These are phyloP conservation scores for Podaxis carcinomalis DNA, from an alignment of 768 basidiomycete genomes.

Conservation along the genomic window DNA sequence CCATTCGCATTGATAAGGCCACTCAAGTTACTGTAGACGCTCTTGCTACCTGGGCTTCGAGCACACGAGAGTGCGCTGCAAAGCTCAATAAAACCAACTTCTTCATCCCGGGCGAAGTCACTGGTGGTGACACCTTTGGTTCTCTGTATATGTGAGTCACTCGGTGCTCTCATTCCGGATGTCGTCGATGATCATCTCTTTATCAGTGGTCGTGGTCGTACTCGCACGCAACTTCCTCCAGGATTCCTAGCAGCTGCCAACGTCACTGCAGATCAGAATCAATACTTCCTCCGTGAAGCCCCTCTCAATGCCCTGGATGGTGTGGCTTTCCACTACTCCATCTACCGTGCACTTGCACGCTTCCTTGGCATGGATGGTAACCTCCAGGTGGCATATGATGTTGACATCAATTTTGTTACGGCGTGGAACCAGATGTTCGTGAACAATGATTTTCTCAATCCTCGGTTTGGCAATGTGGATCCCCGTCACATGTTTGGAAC, in stretches of 20 bases:
- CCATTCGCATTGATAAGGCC: constrained; percentile 93
- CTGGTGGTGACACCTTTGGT: constrained; percentile 90
- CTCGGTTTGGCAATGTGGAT: constrained; percentile 59
- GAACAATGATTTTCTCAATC: constrained; percentile 82
- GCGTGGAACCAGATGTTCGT: constrained; percentile 93
- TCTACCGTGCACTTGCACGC: constrained; percentile 80
- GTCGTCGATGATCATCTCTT: neutral
- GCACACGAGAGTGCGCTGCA: constrained; percentile 71
- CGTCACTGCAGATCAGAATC: constrained; percentile 50
- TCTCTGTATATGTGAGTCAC: constrained; percentile 72
- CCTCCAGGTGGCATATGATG: constrained; percentile 83
- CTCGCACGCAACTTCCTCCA: constrained; percentile 62
- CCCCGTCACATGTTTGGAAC: constrained; percentile 88
- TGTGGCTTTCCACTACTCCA: constrained; percentile 92
- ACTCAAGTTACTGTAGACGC: constrained; percentile 88
- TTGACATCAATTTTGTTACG: constrained; percentile 76
- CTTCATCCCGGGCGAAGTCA: constrained; percentile 90
- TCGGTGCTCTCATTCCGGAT: neutral
- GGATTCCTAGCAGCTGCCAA: constrained; percentile 70
- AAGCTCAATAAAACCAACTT: constrained; percentile 80
- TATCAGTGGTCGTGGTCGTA: constrained; percentile 82
- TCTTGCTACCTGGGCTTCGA: constrained; percentile 68
- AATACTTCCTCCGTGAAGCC: constrained; percentile 77
- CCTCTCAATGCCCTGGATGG: constrained; percentile 63
- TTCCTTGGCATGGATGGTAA: constrained; percentile 98